Evolutionary conservation across 331 rosid genomes (phyloP).

Genomic region (Stylosanthes scabra): DNA sequence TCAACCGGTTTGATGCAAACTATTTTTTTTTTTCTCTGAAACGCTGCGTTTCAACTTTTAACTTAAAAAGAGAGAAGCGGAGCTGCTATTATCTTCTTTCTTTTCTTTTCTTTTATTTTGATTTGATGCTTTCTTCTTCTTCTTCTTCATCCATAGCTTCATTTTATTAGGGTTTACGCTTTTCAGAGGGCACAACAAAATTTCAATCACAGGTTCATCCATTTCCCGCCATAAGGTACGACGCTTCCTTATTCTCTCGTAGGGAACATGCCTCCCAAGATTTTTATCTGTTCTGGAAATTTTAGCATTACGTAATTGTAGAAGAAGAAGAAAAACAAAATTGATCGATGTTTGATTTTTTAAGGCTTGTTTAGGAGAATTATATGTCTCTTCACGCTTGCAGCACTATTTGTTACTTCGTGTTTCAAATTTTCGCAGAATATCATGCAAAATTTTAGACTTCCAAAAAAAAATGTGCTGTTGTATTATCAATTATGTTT

Average conservation of each 20-base stretch:
- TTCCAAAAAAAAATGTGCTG: background rate
- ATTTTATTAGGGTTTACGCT: slow-evolving; percentile 1
- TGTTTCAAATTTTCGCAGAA: no score
- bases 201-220: background rate
- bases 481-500: background rate
- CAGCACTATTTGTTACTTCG: no score
- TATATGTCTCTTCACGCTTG: background rate
- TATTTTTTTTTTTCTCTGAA: no score
- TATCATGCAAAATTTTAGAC: background rate
- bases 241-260: no score
- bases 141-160: background rate
- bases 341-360: background rate
- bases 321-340: background rate
- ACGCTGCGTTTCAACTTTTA: slow-evolving; percentile 18
- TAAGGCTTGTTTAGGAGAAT: background rate
- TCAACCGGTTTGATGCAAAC: no score
- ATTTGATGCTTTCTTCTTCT: no score
- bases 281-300: no score
- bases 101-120: no score
- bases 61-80: background rate
- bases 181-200: background rate
- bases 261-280: no score
- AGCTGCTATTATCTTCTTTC: background rate
- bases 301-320: no score
- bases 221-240: background rate